A percentile compares a stretch with the other conserved stretches of the same genome.
Conservation (phyloP, 1,284 basidiomycete species). For the Rhodotorula sp. region DNA sequence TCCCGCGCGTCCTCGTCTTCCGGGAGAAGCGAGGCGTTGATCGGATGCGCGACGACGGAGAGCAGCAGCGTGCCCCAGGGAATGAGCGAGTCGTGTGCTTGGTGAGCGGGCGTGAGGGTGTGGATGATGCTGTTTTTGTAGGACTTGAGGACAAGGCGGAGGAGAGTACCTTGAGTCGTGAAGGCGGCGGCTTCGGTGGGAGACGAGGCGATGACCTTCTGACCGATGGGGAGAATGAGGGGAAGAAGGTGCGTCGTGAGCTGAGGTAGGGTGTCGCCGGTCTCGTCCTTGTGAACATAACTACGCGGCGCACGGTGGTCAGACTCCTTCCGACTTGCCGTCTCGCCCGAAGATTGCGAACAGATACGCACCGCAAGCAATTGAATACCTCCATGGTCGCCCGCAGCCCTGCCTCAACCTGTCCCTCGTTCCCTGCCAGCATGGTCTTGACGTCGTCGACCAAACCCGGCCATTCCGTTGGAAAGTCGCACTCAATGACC, state of each 20-base stretch:
- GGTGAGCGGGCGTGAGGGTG: constrained; percentile 68
- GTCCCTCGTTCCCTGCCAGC: constrained; percentile 59
- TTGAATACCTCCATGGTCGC: constrained; percentile 69
- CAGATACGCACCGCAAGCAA: constrained; percentile 59
- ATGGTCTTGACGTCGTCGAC: constrained; percentile 63
- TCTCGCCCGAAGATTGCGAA: neutral
- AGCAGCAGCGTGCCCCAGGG: constrained; percentile 83
- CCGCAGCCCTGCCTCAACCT: constrained; percentile 74
- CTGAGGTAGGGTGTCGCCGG: constrained; percentile 53
- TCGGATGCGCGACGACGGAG: constrained; percentile 64
- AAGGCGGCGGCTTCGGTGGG: constrained; percentile 57
- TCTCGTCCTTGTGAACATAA: constrained; percentile 31
- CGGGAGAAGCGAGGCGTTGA: constrained; percentile 64
- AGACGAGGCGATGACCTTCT: constrained; percentile 57
- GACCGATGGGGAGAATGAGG: constrained; percentile 65
- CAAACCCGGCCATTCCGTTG: constrained; percentile 67
- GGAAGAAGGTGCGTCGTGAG: constrained; percentile 68
- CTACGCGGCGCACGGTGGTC: neutral
- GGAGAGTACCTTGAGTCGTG: constrained; percentile 56
- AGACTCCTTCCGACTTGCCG: neutral
- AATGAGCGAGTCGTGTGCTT: constrained; percentile 65
- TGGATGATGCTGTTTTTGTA: constrained; percentile 75
- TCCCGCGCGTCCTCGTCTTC: constrained; percentile 71
- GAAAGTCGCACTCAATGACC: constrained; percentile 69
- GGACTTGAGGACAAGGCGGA: constrained; percentile 76